Base-by-base conservation (phyloP, 2,329 filamentous ascomycete species). In the Curvularia hawaiiensis region DNA sequence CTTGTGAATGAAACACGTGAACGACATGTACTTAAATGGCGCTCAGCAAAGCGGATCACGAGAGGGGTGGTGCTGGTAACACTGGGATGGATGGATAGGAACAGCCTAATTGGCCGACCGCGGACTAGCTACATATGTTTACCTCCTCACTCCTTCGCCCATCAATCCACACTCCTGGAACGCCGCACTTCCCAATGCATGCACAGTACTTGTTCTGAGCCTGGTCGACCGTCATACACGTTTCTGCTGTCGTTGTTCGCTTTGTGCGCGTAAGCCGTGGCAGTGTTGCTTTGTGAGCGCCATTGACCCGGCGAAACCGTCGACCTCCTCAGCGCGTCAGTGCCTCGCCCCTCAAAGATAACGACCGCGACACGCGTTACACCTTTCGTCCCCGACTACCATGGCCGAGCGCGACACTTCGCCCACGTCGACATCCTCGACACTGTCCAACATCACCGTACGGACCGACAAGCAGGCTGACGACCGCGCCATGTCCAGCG, bases 401-500 rank as follows among this genome's bases (percentile, higher is more conserved):
- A 75, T 75, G 66, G 70, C 70, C 43, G 66, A 61, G 46, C 71
- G 72, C 57, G 62, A 67, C 54, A 50, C 63, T n/a, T 76, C 73
- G 22, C 79, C 78, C 41, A 67, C 62, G 40, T 76, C 77, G 41
- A 77, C 75, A 20, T 77, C 77, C 26, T 81, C 77, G 3, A 74
- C 76, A 9, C 67, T 75, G 40, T 80, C 79, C 46, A 76, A 75
- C 64, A 78, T 79, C 61, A 73, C 75, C 35, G 76, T 77, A 43
- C 69, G 64, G 39, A 68, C 64, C 54, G 66, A 64, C 56, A 61
- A 72, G 63, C 55, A 71, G 56, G 62, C 68, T 54, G 68, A 68
- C 56, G 69, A 69, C 63, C 72, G 72, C 59, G 67, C 66, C 72
- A 73, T 75, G 79, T 69, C 84, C 66, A 78, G 83, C 79, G 83